Evolutionary conservation across 2,329 filamentous ascomycete species (phyloP).

Genomic region (Camillea tinctor): DNA sequence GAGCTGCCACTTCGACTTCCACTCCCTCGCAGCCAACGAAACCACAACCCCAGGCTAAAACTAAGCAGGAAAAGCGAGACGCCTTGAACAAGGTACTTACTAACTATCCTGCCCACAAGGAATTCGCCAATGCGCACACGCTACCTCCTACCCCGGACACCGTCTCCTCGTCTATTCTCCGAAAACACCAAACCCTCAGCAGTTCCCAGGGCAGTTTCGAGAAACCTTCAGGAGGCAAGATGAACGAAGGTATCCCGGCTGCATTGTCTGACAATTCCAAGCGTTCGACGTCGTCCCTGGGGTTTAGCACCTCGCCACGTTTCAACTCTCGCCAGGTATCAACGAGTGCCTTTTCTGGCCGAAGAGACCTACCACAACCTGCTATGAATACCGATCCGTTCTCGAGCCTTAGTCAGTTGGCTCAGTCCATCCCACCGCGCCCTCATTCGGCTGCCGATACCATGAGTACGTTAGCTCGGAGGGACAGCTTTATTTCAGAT

Average conservation of each 20-base stretch:
- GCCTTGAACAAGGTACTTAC: constrained; percentile 49
- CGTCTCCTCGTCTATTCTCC: constrained; percentile 54
- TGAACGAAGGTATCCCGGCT: constrained; percentile 22
- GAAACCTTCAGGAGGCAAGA: constrained; percentile 10
- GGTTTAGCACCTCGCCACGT: constrained; percentile 15
- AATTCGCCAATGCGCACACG: constrained; percentile 41
- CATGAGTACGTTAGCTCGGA: constrained; percentile 39
- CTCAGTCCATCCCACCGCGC: constrained; percentile 34
- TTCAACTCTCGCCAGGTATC: constrained; percentile 29
- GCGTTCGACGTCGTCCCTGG: constrained; percentile 22
- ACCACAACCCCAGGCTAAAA: constrained; percentile 21
- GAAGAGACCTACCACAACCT: constrained; percentile 24
- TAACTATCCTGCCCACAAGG: constrained; percentile 40
- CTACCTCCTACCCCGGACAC: constrained; percentile 61
- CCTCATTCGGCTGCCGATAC: constrained; percentile 50
- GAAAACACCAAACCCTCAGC: constrained; percentile 23
- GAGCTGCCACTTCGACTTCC: constrained; percentile 17
- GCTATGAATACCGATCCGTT: constrained; percentile 30
- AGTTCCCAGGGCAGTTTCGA: constrained; percentile 28
- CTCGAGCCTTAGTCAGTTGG: constrained; percentile 24
- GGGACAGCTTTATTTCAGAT: constrained; percentile 45
- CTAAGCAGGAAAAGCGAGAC: constrained; percentile 48
- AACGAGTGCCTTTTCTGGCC: constrained; percentile 33
- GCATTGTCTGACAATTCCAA: constrained; percentile 21
- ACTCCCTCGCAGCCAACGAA: constrained; percentile 10